A percentile compares a stretch with the other conserved stretches of the same genome.
Conservation (phyloP, 441 rosid genomes). For the Rhodomyrtus psidioides region DNA sequence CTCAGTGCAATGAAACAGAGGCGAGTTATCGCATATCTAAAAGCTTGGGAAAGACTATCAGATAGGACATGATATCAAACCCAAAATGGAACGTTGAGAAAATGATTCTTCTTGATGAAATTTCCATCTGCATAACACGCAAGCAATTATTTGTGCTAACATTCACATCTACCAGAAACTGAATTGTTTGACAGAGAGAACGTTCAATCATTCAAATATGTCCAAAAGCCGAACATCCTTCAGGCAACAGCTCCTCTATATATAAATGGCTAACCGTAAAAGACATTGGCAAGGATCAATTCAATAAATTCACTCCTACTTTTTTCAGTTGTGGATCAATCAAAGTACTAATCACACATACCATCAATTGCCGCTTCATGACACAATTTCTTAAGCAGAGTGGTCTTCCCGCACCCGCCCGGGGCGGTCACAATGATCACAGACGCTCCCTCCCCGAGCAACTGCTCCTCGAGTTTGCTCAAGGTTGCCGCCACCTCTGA, state of each 20-base stretch:
- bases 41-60: not conserved
- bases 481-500: not conserved
- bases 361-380: slow-evolving; percentile 1
- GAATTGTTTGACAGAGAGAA: not conserved
- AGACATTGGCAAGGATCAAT: not conserved
- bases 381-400: slow-evolving; percentile 2
- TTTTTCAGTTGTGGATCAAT: not conserved
- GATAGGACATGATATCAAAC: not conserved
- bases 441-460: not conserved
- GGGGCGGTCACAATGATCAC: not conserved
- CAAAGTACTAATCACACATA: not conserved
- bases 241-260: not conserved
- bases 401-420: slow-evolving; percentile 10
- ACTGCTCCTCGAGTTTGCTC: not conserved
- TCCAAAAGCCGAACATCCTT: not conserved
- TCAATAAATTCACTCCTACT: not conserved
- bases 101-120: not conserved
- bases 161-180: too few species aligned
- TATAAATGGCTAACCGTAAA: too few species aligned
- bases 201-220: not conserved
- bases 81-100: not conserved
- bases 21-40: not conserved
- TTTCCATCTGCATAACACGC: not conserved
- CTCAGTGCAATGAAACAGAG: not conserved
- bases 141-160: not conserved